Conservation (phyloP, 345 rosid species). For the Capsella bursapastoris region DNA sequence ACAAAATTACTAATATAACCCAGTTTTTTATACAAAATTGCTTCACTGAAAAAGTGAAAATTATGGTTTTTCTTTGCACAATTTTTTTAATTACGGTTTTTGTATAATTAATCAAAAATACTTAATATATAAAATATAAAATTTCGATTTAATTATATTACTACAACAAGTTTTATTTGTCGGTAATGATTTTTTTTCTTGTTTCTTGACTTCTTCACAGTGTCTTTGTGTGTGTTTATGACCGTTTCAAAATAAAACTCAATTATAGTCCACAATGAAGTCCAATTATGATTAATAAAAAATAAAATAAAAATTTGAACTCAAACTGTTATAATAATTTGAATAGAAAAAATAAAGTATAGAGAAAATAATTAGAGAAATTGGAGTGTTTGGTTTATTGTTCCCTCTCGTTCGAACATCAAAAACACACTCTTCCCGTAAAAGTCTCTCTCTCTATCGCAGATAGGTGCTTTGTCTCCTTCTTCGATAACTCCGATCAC, state of each 20-base stretch:
- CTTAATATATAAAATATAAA: too few relatives aligned
- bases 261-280: constrained; percentile 25
- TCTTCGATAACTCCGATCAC: constrained; percentile 48
- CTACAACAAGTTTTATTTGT: too few relatives aligned
- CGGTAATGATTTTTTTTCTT: too few relatives aligned
- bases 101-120: too few relatives aligned
- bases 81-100: too few relatives aligned
- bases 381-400: constrained; percentile 39
- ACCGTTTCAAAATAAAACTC: constrained; percentile 7
- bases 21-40: too few relatives aligned
- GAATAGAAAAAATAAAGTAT: not conserved
- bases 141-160: too few relatives aligned
- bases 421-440: constrained; percentile 44
- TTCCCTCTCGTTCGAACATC: constrained; percentile 44
- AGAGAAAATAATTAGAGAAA: constrained; percentile 19
- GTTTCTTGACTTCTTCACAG: not conserved
- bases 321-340: constrained; percentile 9
- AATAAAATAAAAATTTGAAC: not conserved
- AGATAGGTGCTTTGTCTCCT: constrained; percentile 45
- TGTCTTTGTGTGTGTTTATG: not conserved
- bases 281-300: constrained; percentile 28
- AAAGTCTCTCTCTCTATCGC: constrained; percentile 44
- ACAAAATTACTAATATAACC: not conserved
- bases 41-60: too few relatives aligned
- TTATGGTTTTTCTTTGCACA: too few relatives aligned